phyloP scores from a whole-genome alignment of 768 basidiomycete genomes.

The Termitomyces bulborhizus region DNA sequence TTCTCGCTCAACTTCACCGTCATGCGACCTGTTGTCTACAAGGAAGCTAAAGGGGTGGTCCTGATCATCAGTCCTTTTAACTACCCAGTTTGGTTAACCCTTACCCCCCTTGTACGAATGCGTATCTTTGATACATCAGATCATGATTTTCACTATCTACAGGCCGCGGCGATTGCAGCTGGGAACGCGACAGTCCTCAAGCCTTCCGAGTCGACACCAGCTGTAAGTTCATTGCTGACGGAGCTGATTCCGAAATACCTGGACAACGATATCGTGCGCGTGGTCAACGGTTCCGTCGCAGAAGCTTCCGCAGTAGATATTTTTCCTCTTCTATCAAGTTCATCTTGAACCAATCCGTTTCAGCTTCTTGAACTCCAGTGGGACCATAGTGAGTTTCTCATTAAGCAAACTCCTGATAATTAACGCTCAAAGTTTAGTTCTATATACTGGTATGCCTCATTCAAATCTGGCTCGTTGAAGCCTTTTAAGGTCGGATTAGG shows the following conservation, averaged over 20 bases:
- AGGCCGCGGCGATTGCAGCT: slow-evolving; percentile 71
- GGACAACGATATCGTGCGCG: slow-evolving; percentile 55
- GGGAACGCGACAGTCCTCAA: slow-evolving; percentile 71
- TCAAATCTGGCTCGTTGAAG: neutral
- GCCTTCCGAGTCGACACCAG: slow-evolving; percentile 66
- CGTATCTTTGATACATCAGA: neutral
- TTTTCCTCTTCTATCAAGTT: neutral
- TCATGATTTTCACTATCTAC: neutral
- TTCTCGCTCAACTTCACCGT: slow-evolving; percentile 52
- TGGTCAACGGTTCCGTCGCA: slow-evolving; percentile 62
- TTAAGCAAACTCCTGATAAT: neutral
- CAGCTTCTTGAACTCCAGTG: slow-evolving; percentile 73
- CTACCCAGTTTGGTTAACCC: slow-evolving; percentile 57
- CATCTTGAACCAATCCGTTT: neutral
- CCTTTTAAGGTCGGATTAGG: slow-evolving; percentile 22
- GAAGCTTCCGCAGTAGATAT: slow-evolving; percentile 51
- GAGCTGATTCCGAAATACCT: slow-evolving; percentile 74
- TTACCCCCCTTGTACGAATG: slow-evolving; percentile 47
- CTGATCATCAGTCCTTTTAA: slow-evolving; percentile 73
- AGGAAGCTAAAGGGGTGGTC: slow-evolving; percentile 73
- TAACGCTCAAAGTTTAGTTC: slow-evolving; percentile 27
- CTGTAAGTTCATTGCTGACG: slow-evolving; percentile 48
- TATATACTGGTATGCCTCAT: slow-evolving; percentile 53
- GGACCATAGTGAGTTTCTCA: slow-evolving; percentile 37
- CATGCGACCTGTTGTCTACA: slow-evolving; percentile 59